Base-by-base conservation (phyloP, 768 basidiomycete species). In the Phylloporus sp. region DNA sequence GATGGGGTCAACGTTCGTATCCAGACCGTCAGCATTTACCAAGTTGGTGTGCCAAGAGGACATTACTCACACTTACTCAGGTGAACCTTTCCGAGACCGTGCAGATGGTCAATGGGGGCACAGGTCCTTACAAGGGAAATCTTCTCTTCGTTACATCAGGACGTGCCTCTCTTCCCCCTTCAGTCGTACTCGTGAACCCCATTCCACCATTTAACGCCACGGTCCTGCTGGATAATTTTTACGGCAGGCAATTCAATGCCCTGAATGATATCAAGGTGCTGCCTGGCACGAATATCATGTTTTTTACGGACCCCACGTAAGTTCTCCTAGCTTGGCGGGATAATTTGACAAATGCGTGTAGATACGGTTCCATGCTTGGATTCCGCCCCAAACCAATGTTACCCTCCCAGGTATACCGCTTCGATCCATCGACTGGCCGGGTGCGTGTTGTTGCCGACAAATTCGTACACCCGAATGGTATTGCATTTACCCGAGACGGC, bases 191-290 rank as follows among this genome's bases (percentile, higher is more conserved):
- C 34, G 80, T 90, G 46, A 81, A 88, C 62, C 86, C 86, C 0
- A 63, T 59, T 4, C 61, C 79, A 4, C 88, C 88, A 1, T 74
- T 82, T 65, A 86, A 90, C 50, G 70, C 77, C 3, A 89, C 85
- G 0, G 77, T 86, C 34, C 65, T 92, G n/a, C 64, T 92, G 54
- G 86, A 91, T 66, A 91, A 90, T 70, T 88, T 77, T 70, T 86
- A 80, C 60, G 89, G 89, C 3, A 74, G 88, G 6, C 88, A 89
- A 56, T 91, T 91, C 72, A 90, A 88, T 66, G 89, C 89, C 1
- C 65, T 91, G 35, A 91, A 91, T 64, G 91, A 92, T 57, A 73
- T 86, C 52, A 90, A 86, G 59, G 73, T 89, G 1, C 82, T 89
- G 46, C 87, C 86, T 1, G 67, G 68, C n/a, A 85, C 78, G 52